Conservation (phyloP, 2,329 filamentous ascomycete genomes). For the Alternaria solani region DNA sequence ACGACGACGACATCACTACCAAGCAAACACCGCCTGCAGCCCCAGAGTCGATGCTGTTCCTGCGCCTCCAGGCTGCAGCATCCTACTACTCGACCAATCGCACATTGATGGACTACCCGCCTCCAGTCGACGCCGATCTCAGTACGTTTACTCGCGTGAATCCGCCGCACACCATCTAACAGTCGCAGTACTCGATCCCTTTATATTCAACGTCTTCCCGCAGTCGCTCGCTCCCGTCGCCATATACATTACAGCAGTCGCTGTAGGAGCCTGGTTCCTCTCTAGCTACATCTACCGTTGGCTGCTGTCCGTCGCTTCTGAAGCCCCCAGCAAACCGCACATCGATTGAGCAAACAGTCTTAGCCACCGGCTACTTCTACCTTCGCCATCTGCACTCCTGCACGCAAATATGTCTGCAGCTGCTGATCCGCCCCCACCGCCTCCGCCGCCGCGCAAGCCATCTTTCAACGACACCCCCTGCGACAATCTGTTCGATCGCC, state of each 20-base stretch:
- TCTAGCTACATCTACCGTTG: conserved; percentile 55
- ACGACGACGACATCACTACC: conserved; percentile 8
- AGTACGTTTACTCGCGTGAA: conserved; percentile 50
- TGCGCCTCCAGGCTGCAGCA: conserved; percentile 78
- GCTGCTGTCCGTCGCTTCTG: conserved; percentile 33
- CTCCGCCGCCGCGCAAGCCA: conserved; percentile 23
- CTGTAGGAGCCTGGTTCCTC: conserved; percentile 60
- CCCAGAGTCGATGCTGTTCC: conserved; percentile 67
- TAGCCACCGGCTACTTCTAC: background rate
- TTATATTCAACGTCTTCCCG: conserved; percentile 79
- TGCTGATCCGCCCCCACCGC: conserved; percentile 29
- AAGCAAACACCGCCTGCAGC: conserved; percentile 11
- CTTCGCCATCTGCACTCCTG: background rate
- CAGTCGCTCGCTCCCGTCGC: conserved; percentile 77
- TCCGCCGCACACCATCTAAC: conserved; percentile 20
- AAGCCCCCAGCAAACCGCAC: conserved; percentile 39
- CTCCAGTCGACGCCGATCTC: conserved; percentile 77
- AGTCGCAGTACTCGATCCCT: conserved; percentile 79
- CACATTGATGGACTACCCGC: conserved; percentile 76
- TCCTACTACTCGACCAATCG: conserved; percentile 83
- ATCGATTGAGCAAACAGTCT: conserved; percentile 35
- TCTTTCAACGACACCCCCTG: background rate
- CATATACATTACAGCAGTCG: conserved; percentile 71
- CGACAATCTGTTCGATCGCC: conserved; percentile 43
- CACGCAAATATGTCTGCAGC: conserved; percentile 32